A percentile compares a stretch with the other conserved stretches of the same genome.
Evolutionary conservation across 2,329 filamentous ascomycete genomes (phyloP).

Genomic region (Sodiomyces alkalinus): DNA sequence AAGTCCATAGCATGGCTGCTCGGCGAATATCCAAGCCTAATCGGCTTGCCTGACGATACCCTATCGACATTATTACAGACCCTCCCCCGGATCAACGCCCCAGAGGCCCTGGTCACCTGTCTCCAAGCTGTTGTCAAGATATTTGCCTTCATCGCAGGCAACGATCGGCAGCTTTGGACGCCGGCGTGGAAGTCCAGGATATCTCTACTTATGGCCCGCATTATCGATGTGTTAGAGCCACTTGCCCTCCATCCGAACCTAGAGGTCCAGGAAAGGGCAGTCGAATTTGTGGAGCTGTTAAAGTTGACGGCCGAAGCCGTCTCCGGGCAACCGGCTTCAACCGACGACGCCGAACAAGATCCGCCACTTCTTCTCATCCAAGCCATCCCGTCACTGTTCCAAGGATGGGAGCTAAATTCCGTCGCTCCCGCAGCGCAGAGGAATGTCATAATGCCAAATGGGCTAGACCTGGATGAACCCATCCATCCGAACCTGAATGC

Average conservation of each 20-base stretch:
- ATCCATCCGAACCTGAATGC: conserved; percentile 62
- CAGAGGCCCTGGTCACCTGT: conserved; percentile 60
- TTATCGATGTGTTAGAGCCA: conserved; percentile 69
- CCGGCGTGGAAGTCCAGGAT: conserved; percentile 57
- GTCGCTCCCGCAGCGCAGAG: conserved; percentile 70
- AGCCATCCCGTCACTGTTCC: conserved; percentile 77
- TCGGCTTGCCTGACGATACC: conserved; percentile 55
- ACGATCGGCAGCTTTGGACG: conserved; percentile 54
- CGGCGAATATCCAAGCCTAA: conserved; percentile 69
- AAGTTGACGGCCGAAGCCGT: conserved; percentile 74
- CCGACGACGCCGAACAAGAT: conserved; percentile 40
- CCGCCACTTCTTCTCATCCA: conserved; percentile 76
- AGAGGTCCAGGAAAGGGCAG: conserved; percentile 87
- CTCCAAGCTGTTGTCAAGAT: conserved; percentile 79
- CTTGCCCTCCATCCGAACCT: conserved; percentile 70
- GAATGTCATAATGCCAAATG: conserved; percentile 68
- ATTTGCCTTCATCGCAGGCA: conserved; percentile 56
- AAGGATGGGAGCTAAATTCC: conserved; percentile 78
- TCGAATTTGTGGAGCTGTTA: conserved; percentile 82
- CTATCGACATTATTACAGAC: conserved; percentile 60
- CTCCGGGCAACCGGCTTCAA: conserved; percentile 46
- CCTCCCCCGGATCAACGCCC: conserved; percentile 37
- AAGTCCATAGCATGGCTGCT: conserved; percentile 70
- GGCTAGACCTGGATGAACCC: conserved; percentile 63
- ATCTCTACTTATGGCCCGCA: conserved; percentile 63